Conservation (phyloP, 2,329 filamentous ascomycete genomes). For the Neonectria magnoliae region DNA sequence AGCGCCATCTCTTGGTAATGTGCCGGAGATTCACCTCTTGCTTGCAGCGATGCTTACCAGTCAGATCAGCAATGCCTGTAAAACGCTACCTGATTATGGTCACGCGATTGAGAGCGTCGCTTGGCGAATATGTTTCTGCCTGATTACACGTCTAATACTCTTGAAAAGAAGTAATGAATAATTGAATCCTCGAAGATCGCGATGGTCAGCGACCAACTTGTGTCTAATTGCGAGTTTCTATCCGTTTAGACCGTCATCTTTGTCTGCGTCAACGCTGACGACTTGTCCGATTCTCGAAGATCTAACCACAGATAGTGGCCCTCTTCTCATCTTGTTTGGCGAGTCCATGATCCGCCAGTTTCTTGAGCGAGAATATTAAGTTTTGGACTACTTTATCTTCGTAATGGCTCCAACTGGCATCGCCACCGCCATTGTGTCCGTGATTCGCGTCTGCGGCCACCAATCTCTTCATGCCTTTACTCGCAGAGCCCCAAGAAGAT, state of each 20-base stretch:
- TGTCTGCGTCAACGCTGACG: neutral
- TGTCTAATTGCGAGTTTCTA: neutral
- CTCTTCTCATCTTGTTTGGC: constrained; percentile 50
- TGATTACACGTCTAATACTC: too few relatives aligned
- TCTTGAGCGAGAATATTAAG: constrained; percentile 46
- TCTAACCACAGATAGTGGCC: constrained; percentile 46
- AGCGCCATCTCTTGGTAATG: neutral
- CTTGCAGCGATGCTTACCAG: neutral
- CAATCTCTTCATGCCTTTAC: constrained; percentile 50
- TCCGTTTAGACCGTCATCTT: neutral
- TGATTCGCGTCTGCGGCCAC: constrained; percentile 46
- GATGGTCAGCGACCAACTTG: too few relatives aligned
- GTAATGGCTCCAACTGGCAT: constrained; percentile 52
- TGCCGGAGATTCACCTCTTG: neutral
- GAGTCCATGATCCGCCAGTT: constrained; percentile 53
- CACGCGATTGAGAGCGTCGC: neutral
- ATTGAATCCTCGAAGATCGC: too few relatives aligned
- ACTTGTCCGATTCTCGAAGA: neutral
- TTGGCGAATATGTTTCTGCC: neutral
- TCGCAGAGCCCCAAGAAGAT: constrained; percentile 51
- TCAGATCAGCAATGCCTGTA: neutral
- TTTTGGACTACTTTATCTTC: constrained; percentile 47
- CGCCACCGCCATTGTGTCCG: constrained; percentile 49
- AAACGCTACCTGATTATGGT: neutral
- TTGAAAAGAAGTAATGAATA: too few relatives aligned